A percentile compares a stretch with the other conserved stretches of the same genome.
phyloP scores from a whole-genome alignment of 176 grass and related monocot species.

The Cenchrus americanus region DNA sequence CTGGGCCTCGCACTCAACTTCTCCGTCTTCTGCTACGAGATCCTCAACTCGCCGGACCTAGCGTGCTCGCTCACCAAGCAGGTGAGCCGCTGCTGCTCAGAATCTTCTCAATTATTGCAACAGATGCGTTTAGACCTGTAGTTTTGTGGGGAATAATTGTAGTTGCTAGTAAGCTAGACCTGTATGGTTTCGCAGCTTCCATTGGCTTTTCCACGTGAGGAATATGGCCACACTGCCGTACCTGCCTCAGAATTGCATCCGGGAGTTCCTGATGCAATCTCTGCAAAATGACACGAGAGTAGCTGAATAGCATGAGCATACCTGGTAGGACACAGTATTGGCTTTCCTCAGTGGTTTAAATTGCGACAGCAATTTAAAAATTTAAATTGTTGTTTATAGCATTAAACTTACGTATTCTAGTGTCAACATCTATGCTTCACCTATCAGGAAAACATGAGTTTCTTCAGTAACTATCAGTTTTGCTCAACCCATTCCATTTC shows the following conservation, averaged over 20 bases:
- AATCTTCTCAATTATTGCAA: too few species aligned
- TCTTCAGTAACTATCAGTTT: constrained; percentile 5
- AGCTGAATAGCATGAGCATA: neutral
- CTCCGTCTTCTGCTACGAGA: too few species aligned
- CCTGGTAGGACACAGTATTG: neutral
- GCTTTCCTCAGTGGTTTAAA: neutral
- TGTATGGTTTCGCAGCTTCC: constrained; percentile 26
- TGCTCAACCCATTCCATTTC: neutral
- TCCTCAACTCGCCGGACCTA: too few species aligned
- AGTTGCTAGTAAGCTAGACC: too few species aligned
- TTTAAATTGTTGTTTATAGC: neutral
- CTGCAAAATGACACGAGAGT: constrained; percentile 54
- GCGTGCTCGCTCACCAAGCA: too few species aligned
- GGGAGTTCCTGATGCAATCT: constrained; percentile 74
- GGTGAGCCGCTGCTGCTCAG: too few species aligned
- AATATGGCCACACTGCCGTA: constrained; percentile 80
- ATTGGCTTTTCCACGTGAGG: constrained; percentile 91
- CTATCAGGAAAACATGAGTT: constrained; percentile 42
- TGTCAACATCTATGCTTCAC: constrained; percentile 77
- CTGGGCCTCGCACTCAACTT: too few species aligned
- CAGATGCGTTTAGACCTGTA: too few species aligned
- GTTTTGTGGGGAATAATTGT: too few species aligned
- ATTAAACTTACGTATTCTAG: constrained; percentile 68
- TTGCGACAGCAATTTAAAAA: neutral
- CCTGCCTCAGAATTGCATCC: constrained; percentile 52